phyloP scores from a whole-genome alignment of 2,329 filamentous ascomycete genomes.

The Xylariomycetidae sp. region DNA sequence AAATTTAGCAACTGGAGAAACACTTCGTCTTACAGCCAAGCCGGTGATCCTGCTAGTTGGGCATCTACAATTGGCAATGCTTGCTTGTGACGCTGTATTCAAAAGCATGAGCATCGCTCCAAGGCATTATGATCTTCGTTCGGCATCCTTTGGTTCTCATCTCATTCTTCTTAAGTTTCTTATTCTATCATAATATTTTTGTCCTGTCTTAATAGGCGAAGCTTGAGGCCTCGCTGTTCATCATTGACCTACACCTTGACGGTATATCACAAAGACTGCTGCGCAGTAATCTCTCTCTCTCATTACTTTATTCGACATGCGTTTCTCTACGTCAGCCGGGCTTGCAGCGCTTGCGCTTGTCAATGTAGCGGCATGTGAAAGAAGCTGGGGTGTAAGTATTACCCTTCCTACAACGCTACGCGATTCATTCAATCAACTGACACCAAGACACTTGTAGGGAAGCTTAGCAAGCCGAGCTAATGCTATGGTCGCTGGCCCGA shows the following conservation, averaged over 20 bases:
- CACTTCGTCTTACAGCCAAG: no score
- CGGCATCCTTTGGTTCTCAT: no score
- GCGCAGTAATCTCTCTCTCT: neutral
- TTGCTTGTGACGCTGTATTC: no score
- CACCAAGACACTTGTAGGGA: no score
- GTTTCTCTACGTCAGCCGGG: slow-evolving; percentile 3
- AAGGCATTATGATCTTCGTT: no score
- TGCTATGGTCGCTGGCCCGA: slow-evolving; percentile 2
- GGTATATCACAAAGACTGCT: neutral
- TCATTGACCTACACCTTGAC: neutral
- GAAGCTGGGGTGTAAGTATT: slow-evolving; percentile 8
- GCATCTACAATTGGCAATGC: no score
- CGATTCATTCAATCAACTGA: no score
- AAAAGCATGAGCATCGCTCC: no score
- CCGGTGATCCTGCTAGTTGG: no score
- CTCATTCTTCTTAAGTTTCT: no score
- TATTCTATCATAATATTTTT: slow-evolving; percentile 1
- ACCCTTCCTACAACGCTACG: neutral
- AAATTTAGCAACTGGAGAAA: no score
- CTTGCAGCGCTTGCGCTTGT: slow-evolving; percentile 7
- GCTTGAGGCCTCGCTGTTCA: slow-evolving; percentile 1
- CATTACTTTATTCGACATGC: slow-evolving; percentile 10
- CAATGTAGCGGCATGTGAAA: slow-evolving; percentile 4
- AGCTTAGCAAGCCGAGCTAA: slow-evolving; percentile 11
- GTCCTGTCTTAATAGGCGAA: neutral